Base-by-base conservation (phyloP, 805 yeast genomes). In the Kregervanrija delftensis region DNA sequence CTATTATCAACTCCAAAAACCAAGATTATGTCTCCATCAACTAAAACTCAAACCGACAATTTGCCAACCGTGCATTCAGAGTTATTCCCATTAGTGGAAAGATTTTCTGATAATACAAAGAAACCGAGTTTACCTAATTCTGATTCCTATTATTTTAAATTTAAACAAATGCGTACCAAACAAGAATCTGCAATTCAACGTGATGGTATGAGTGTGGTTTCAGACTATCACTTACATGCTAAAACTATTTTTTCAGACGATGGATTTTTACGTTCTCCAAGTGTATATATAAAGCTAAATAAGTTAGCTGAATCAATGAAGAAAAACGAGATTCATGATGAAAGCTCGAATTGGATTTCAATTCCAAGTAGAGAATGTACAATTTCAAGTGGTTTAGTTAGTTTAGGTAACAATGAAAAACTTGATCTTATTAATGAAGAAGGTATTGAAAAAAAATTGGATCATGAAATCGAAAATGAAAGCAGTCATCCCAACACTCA, bases 181-280 rank as follows among this genome's bases (percentile, higher is more conserved):
- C 59, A 57, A 30, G 64, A 61, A 16, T 43, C 41, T 3, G 43
- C 50, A 2, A 34, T 58, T 12, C 44, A 48, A 12, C 37, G 41
- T 30, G 44, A 42, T 15, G 63, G 65, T 34, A 56, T 61, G 4
- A 50, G 53, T 8, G 40, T 43, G 3, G 54, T 60, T 9, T 32
- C 49, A 2, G 57, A 55, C 10, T 28, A 11, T 30, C n/a, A 33
- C 8, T 14, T 33, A 6, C 39, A 30, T 12, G 11, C 37, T 16
- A 12, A 28, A 13, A 12, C 30, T 39, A 16, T 42, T 22, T 22
- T 22, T 22, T 22, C 8, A 5, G 28, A 22, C 8, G 28, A 44
- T 14, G 55, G 57, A 2, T 36, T 55, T 5, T 36, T 53, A 3
- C 51, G 47, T 22, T 58, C 63, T 11, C 57, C 59, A 4, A 57